A percentile compares a stretch with the other conserved stretches of the same genome.
These are phyloP conservation scores for Houttuynia cordata DNA, from an alignment of 164 flowering plant species.

Conservation along the genomic window DNA sequence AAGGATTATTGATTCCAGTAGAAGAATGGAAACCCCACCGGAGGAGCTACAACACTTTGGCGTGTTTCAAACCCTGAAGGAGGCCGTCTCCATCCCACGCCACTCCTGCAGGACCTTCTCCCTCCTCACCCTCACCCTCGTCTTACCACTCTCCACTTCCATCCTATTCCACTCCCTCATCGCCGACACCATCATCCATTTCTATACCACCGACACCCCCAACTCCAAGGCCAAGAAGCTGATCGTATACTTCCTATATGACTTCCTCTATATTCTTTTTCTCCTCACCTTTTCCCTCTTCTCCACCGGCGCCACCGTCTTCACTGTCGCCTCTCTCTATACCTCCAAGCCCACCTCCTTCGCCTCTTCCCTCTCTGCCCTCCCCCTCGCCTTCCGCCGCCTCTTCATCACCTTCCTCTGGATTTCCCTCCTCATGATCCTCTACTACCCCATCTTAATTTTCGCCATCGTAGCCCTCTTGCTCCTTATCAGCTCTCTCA, in stretches of 20 bases:
- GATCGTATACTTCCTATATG: conserved; percentile 19
- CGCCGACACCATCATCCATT: conserved; percentile 41
- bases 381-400: conserved; percentile 66
- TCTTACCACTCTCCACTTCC: conserved; percentile 87
- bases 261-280: conserved; percentile 67
- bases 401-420: conserved; percentile 60
- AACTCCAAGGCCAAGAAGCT: background rate
- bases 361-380: conserved; percentile 50
- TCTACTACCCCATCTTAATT: conserved; percentile 38
- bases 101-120: conserved; percentile 51
- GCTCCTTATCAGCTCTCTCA: conserved; percentile 12
- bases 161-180: conserved; percentile 73
- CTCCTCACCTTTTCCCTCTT: conserved; percentile 90
- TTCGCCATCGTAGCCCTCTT: conserved; percentile 25
- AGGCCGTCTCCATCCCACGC: conserved; percentile 57
- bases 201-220: conserved; percentile 22
- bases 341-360: conserved; percentile 74
- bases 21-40: conserved; percentile 10
- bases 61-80: conserved; percentile 33
- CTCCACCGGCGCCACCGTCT: conserved; percentile 92
- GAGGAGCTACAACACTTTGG: conserved; percentile 68
- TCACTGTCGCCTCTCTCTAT: conserved; percentile 88
- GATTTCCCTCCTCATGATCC: conserved; percentile 46
- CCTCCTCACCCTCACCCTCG: conserved; percentile 67
- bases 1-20: too few species aligned